These are phyloP conservation scores for Ogataea nonfermentans DNA, from an alignment of 805 yeast species.

Conservation along the genomic window DNA sequence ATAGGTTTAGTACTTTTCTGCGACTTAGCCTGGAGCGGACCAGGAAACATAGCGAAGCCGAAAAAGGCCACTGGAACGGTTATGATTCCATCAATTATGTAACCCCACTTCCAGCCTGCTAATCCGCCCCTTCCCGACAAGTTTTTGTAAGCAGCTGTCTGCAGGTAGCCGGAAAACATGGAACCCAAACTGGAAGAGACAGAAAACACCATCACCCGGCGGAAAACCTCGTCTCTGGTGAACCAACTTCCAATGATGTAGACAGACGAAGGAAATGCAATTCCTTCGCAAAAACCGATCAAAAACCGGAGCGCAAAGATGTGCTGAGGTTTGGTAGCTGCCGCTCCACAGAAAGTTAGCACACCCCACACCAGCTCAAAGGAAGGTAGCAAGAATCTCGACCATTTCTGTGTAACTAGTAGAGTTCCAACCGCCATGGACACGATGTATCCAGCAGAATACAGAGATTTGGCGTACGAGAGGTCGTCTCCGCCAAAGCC, in stretches of 20 bases:
- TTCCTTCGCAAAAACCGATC: conserved; percentile 44
- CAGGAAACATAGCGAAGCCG: conserved; percentile 59
- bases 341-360: conserved; percentile 29
- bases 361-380: conserved; percentile 32
- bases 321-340: conserved; percentile 31
- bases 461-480: conserved; percentile 36
- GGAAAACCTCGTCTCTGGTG: conserved; percentile 40
- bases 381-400: conserved; percentile 23
- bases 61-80: conserved; percentile 56
- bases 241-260: conserved; percentile 44
- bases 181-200: conserved; percentile 39
- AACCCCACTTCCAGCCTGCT: conserved; percentile 69
- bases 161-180: conserved; percentile 45
- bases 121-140: conserved; percentile 46
- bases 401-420: conserved; percentile 26
- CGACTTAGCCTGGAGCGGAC: conserved; percentile 31
- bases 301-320: conserved; percentile 42
- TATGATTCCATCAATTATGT: conserved; percentile 57
- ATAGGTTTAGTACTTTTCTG: conserved; percentile 24
- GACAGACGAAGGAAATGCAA: conserved; percentile 41
- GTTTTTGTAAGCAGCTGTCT: conserved; percentile 40
- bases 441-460: conserved; percentile 34
- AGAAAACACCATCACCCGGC: conserved; percentile 42
- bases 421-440: conserved; percentile 27
- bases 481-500: conserved; percentile 51